Conservation (phyloP, 2,329 filamentous ascomycete genomes). For the Fusarium decemcellulare region DNA sequence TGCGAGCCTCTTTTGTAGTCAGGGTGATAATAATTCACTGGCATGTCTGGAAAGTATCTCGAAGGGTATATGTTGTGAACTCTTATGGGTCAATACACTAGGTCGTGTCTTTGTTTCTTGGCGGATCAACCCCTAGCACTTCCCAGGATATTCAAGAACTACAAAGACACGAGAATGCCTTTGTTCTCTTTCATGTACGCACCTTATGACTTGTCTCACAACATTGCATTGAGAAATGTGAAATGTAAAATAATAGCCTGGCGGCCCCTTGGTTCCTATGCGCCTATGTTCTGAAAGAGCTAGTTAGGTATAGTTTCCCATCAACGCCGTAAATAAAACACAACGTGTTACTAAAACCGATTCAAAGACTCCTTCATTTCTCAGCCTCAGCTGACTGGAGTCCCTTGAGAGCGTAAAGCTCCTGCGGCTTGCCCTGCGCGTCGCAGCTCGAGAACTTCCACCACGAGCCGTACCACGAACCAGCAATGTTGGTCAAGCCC, state of each 20-base stretch:
- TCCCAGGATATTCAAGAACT: no score
- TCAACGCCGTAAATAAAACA: slow-evolving; percentile 12
- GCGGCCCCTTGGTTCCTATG: not conserved
- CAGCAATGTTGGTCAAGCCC: slow-evolving; percentile 71
- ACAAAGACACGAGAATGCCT: no score
- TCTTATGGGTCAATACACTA: no score
- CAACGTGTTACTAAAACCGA: not conserved
- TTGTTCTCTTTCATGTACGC: not conserved
- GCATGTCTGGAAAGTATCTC: no score
- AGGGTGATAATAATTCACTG: not conserved
- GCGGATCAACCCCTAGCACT: no score
- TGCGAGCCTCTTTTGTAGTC: not conserved
- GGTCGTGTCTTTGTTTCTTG: no score
- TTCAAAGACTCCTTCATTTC: not conserved
- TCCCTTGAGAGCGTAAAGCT: slow-evolving; percentile 64
- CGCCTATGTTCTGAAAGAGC: not conserved
- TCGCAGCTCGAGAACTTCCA: slow-evolving; percentile 78
- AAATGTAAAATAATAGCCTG: not conserved
- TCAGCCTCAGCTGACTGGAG: slow-evolving; percentile 17
- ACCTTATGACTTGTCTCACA: no score
- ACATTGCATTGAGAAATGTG: not conserved
- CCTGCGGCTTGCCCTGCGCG: slow-evolving; percentile 64
- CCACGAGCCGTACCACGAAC: slow-evolving; percentile 68
- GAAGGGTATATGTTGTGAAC: no score
- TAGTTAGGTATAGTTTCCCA: slow-evolving; percentile 5